Evolutionary conservation across 192 early-diverging fungal species (phyloP), one percentile per base, ranked within the genome.

Genomic region (Coemansia sp.): DNA sequence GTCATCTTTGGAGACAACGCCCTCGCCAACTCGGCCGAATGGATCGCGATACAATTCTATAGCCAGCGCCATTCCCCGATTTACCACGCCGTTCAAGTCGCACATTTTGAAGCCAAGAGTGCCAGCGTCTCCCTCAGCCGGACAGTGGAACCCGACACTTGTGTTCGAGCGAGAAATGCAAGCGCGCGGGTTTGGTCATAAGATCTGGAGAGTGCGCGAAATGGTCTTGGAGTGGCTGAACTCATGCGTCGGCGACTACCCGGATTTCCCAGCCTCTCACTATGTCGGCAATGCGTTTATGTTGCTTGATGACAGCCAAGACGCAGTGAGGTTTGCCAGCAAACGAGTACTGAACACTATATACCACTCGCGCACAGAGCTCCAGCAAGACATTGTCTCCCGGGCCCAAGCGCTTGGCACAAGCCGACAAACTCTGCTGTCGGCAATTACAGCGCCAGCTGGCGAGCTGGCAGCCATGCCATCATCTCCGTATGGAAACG

Each of bases 121-220:
- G 0, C 58, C 66, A 8, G 38, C 65, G 32, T 65, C 70, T 17
- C 59, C 69, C 1, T 57, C 43, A 27, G 55, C 67, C 17, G 42
- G 60, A 38, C 57, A 67, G 32, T 81, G 72, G 78, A 81, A 60
- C 35, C 41, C 78, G 26, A 54, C 43, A 18, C 48, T 4, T 8
- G 48, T 39, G n/a, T 63, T 81, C 38, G 78, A 81, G 53, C 71
- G 78, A 48, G 78, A 81, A n/a, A 60, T 81, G 15, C 73, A 75
- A 52, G 21, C 72, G 35, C 72, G 56, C 26, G 78, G 78, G 8
- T 71, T 81, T 27, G 65, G 42, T 2, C 78, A 81, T 44, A 75
- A 72, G 44, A 81, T 66, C 15, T 81, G 73, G 72, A 43, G 78
- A 14, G 78, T 81, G 40, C 72, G 78, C 2, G 78, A 81, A 60